Evolutionary conservation across 805 yeast species (phyloP), one percentile per base, ranked within the genome.

Genomic region (Peterozyma toletana): DNA sequence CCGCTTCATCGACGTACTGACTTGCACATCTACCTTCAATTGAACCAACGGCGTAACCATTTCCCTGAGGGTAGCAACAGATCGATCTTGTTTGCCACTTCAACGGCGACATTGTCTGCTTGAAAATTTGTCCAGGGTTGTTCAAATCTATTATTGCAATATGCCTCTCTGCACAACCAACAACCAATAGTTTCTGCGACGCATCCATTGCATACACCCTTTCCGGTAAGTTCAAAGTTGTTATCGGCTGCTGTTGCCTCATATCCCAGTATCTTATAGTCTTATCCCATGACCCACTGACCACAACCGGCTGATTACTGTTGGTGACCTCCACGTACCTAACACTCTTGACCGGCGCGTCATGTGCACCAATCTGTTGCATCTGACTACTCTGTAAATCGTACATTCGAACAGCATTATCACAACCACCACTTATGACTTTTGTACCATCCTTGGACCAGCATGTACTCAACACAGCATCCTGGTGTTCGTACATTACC

Each of bases 21-120:
- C 93, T 81, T 11, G 96, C 95, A 66, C 98, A 88, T 52, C 99
- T 75, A 31, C 98, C 98, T 66, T 93, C 99, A 39, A 91, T 78
- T 6, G 96, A 83, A 4, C 96, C 98, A 40, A 93, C 66, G 1
- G 96, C 96, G 63, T 75, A 93, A 9, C 98, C 97, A 55, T 86
- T 83, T 11, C 96, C 98, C 50, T 79, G 82, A n/a, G 90, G 90
- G 61, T 82, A 87, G 59, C 98, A 91, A 11, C 84, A 68, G 1
- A 93, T 71, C 2, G 83, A 67, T 50, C 96, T 73, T 0, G 96
- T 89, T 68, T 90, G 97, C 78, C 82, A 83, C 66, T 89, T 88
- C 54, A 93, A 71, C 13, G 96, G 95, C 15, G 95, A 82, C 62
- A 71, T 70, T 37, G 72, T 58, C 43, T 77, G 77, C 58, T 86